phyloP scores from a whole-genome alignment of 129 eudicot species.

The Lonicera japonica region DNA sequence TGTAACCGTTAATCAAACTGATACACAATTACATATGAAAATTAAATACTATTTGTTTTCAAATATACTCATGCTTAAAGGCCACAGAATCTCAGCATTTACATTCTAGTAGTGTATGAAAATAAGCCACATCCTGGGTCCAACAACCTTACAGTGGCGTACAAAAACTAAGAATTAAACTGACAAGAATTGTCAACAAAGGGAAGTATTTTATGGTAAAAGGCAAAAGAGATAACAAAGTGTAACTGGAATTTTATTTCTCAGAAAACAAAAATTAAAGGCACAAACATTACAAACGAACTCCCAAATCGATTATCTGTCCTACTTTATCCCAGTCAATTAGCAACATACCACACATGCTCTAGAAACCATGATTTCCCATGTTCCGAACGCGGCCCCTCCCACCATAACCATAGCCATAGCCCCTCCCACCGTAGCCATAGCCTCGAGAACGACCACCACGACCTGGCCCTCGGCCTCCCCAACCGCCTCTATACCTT shows the following conservation, averaged over 20 bases:
- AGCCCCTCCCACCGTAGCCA: constrained; percentile 32
- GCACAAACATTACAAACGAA: constrained; percentile 32
- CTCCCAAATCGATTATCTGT: constrained; percentile 8
- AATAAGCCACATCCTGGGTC: no score
- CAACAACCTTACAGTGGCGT: no score
- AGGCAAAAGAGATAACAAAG: constrained; percentile 1
- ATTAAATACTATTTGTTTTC: no score
- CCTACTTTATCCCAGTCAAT: not conserved
- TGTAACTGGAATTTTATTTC: constrained; percentile 11
- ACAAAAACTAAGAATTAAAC: no score
- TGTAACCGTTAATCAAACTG: no score
- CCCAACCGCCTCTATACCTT: constrained; percentile 80
- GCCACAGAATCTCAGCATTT: no score
- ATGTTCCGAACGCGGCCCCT: constrained; percentile 72
- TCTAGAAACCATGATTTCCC: constrained; percentile 37
- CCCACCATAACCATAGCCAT: constrained; percentile 42
- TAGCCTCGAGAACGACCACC: constrained; percentile 48
- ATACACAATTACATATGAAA: no score
- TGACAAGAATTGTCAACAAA: not conserved
- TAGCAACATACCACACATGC: not conserved
- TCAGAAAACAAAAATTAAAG: constrained; percentile 5
- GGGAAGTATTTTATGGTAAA: not conserved
- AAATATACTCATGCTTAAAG: no score
- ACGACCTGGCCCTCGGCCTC: constrained; percentile 55
- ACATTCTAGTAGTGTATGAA: no score